These are phyloP conservation scores for Eimeria tenella DNA, from an alignment of 169 alveolate genomes.

Conservation along the genomic window DNA sequence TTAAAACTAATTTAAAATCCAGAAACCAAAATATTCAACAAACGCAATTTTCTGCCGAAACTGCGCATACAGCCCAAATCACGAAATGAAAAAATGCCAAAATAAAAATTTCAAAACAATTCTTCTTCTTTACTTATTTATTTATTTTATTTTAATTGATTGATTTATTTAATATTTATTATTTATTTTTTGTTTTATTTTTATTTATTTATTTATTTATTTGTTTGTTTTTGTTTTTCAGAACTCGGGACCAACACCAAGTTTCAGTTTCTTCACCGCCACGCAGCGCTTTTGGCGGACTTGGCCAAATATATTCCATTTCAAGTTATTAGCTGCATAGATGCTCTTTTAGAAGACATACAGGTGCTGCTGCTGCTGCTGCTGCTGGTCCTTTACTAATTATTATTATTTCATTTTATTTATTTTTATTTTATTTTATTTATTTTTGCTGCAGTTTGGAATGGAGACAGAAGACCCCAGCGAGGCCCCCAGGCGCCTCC, in stretches of 20 bases:
- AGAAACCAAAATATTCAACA: too few relatives aligned
- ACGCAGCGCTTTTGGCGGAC: slow-evolving; percentile 38
- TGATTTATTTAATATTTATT: background rate
- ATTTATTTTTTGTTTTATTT: background rate
- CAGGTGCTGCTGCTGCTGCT: slow-evolving; percentile 54
- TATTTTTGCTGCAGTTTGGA: background rate
- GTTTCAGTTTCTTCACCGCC: slow-evolving; percentile 43
- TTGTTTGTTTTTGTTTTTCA: background rate
- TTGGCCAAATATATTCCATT: slow-evolving; percentile 37
- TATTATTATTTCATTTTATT: background rate
- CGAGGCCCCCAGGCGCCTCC: slow-evolving; percentile 38
- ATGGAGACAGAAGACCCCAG: slow-evolving; percentile 43
- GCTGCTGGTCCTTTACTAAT: background rate
- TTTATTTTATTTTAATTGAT: background rate
- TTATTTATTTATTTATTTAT: background rate
- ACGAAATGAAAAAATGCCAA: too few relatives aligned
- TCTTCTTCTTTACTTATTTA: too few relatives aligned
- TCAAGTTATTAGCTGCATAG: slow-evolving; percentile 33
- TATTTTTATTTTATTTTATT: background rate
- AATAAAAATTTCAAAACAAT: too few relatives aligned
- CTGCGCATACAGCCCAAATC: too few relatives aligned
- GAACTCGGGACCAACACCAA: slow-evolving; percentile 27
- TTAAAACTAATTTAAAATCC: too few relatives aligned
- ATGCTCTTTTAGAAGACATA: slow-evolving; percentile 41
- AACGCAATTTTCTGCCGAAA: too few relatives aligned